These are phyloP conservation scores for Cunninghamia lanceolata DNA, from an alignment of 75 land plant species.

Conservation along the genomic window DNA sequence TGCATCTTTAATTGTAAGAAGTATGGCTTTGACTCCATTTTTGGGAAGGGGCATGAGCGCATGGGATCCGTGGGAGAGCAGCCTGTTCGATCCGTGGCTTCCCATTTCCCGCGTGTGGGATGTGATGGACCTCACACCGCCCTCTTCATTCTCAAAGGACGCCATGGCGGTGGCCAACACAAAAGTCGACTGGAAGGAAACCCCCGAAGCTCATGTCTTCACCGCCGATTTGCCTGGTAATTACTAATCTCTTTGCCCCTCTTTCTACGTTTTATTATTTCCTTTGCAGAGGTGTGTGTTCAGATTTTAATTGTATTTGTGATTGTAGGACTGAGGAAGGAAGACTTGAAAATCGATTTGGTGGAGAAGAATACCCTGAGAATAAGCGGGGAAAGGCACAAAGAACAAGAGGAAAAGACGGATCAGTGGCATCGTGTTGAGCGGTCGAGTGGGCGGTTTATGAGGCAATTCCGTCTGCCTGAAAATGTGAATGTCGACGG, in stretches of 20 bases:
- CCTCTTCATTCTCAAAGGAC: conserved; percentile 12
- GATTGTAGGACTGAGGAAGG: conserved; percentile 15
- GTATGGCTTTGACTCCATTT: not conserved
- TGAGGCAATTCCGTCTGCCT: conserved; percentile 8
- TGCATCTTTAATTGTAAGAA: no score
- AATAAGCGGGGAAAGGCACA: conserved; percentile 14
- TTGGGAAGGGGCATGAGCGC: not conserved
- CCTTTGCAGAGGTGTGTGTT: not conserved
- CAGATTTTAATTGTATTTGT: not conserved
- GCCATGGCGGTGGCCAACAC: conserved; percentile 30
- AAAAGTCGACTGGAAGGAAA: conserved; percentile 38
- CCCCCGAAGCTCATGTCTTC: conserved; percentile 23
- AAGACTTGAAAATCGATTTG: conserved; percentile 32
- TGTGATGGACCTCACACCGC: not conserved
- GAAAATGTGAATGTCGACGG: conserved; percentile 12
- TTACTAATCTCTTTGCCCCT: not conserved
- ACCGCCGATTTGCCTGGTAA: conserved; percentile 49
- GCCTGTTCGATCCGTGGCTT: not conserved
- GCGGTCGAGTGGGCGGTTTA: no score
- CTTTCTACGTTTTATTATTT: not conserved
- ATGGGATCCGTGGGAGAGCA: not conserved
- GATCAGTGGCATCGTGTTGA: no score
- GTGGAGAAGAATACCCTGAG: conserved; percentile 18
- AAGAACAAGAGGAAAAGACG: conserved; percentile 9
- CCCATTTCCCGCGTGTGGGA: not conserved